Base-by-base conservation (phyloP, 140 eudicot species). In the Stevia rebaudiana region DNA sequence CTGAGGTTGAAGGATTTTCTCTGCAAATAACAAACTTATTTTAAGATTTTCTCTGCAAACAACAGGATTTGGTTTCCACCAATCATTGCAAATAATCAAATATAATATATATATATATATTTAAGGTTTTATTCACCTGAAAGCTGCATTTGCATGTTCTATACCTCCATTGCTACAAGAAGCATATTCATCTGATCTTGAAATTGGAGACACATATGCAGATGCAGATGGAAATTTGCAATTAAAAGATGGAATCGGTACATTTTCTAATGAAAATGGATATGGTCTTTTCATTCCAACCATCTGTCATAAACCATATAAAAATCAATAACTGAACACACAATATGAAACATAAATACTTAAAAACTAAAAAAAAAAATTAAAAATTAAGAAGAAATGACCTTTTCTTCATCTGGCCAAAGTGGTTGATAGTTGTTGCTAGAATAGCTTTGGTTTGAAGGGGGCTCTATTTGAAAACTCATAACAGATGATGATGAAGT, bases 401-500 rank as follows among this genome's bases (percentile, higher is more conserved):
- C 97, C 95, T 76, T 86, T 67, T 81, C 89, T 61, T 86, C 95
- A 65, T 82, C 89, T 6, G 83, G 83, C 95, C 82, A 86, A 25
- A 67, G 67, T 9, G 84, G 77, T 56, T 74, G 65, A 71, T 23
- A 81, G 68, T 75, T 82, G 73, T 63, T 81, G 73, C 69, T 78
- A 57, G 67, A 43, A 74, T 70, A 71, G 68, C 75, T 89, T 89
- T 89, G 92, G 95, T 81, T 89, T 79, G 92, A 89, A 89, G 97
- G 97, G 92, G 92, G 92, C 92, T 86, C 97, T 69, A 81, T 83
- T 79, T 78, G 83, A 53, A 68, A 80, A 75, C 46, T 73, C 71
- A 69, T n/a, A 49, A 68, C 70, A 39, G 82, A 70, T 10, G 83
- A 75, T 50, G 67, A 77, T 40, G 87, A 65, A 68, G 67, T 82